These are phyloP conservation scores for Magnaporthales sp. DNA, from an alignment of 2,329 filamentous ascomycete genomes.

Conservation along the genomic window DNA sequence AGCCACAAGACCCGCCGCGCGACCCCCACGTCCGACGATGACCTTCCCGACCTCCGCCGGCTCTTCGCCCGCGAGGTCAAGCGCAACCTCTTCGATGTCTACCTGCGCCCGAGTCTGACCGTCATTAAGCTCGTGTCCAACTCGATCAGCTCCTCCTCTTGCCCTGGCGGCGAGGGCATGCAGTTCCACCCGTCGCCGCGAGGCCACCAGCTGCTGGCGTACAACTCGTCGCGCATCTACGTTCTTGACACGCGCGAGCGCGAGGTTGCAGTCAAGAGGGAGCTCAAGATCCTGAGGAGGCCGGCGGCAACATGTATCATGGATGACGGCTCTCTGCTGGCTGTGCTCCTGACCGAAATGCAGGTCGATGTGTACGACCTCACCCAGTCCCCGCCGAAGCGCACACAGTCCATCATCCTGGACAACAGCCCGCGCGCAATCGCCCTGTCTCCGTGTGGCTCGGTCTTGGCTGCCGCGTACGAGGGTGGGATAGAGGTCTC, in stretches of 20 bases:
- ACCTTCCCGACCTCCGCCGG: conserved; percentile 52
- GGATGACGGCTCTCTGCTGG: conserved; percentile 68
- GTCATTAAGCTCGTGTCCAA: conserved; percentile 75
- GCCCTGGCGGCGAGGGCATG: conserved; percentile 76
- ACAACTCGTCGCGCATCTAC: conserved; percentile 79
- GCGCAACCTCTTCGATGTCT: conserved; percentile 69
- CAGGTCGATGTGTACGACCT: conserved; percentile 83
- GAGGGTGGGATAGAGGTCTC: conserved; percentile 84
- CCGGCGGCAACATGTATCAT: conserved; percentile 71
- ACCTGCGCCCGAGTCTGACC: conserved; percentile 60
- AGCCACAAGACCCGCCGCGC: conserved; percentile 31
- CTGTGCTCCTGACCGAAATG: conserved; percentile 72
- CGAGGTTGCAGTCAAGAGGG: conserved; percentile 57
- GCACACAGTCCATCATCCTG: conserved; percentile 66
- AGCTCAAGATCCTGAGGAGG: conserved; percentile 70
- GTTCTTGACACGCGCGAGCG: conserved; percentile 57
- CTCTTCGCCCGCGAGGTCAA: conserved; percentile 64
- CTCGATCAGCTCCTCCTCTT: conserved; percentile 75
- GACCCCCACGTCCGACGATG: conserved; percentile 26
- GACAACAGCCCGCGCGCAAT: conserved; percentile 73
- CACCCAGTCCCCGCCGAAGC: conserved; percentile 51
- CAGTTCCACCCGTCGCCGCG: conserved; percentile 72
- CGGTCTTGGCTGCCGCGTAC: conserved; percentile 76
- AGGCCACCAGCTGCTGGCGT: conserved; percentile 67
- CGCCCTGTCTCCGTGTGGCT: conserved; percentile 71